A percentile compares a stretch with the other conserved stretches of the same genome.
Conservation (phyloP, 2,329 filamentous ascomycete genomes). For the Arthrobotrys musiformis region DNA sequence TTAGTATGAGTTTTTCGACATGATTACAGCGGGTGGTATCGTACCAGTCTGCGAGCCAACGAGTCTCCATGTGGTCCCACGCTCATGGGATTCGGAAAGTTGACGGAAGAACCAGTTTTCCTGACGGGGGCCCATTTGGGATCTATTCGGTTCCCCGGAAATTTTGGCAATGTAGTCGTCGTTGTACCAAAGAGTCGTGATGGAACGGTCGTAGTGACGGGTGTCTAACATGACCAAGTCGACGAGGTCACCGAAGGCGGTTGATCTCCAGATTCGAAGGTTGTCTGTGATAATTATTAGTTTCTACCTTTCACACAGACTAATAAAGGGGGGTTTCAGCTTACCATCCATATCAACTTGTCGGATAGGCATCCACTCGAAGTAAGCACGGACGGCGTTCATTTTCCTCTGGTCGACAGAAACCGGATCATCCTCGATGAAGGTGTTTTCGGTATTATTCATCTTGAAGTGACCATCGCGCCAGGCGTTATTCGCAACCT, state of each 20-base stretch:
- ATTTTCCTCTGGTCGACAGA: slow-evolving; percentile 77
- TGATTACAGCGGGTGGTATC: background rate
- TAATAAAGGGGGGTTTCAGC: too few relatives aligned
- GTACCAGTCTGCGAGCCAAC: slow-evolving; percentile 74
- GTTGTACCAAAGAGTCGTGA: slow-evolving; percentile 72
- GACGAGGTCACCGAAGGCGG: slow-evolving; percentile 73
- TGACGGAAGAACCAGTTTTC: slow-evolving; percentile 78
- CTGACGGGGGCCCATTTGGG: slow-evolving; percentile 77
- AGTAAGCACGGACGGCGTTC: slow-evolving; percentile 77
- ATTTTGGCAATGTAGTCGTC: slow-evolving; percentile 72
- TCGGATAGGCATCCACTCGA: slow-evolving; percentile 73
- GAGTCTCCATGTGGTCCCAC: slow-evolving; percentile 76
- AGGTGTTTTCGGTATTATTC: slow-evolving; percentile 75
- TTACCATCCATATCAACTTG: slow-evolving; percentile 58
- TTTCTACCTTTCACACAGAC: background rate
- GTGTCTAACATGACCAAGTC: slow-evolving; percentile 77
- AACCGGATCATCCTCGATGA: slow-evolving; percentile 70
- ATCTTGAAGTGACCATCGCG: slow-evolving; percentile 71
- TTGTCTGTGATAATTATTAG: slow-evolving; percentile 71
- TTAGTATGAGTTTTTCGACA: background rate
- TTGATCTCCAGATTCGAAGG: slow-evolving; percentile 74
- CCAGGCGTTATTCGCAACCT: slow-evolving; percentile 74
- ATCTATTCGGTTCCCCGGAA: slow-evolving; percentile 74
- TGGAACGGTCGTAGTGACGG: slow-evolving; percentile 74
- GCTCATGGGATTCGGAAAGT: slow-evolving; percentile 69